These are phyloP conservation scores for Exophiala viscosa DNA, from an alignment of 2,329 filamentous ascomycete genomes.

Conservation along the genomic window DNA sequence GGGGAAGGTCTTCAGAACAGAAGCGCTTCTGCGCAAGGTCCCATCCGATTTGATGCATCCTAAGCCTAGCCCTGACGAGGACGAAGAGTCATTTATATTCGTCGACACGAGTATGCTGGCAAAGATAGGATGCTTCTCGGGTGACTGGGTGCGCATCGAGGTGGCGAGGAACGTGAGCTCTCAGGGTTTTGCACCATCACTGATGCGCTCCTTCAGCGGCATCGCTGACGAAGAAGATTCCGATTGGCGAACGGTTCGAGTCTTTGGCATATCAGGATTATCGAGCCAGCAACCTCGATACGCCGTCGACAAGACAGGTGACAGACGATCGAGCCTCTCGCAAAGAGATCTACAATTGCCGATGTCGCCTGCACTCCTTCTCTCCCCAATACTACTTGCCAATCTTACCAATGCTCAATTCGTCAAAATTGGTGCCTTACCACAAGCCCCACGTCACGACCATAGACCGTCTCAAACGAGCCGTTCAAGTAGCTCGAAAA, in stretches of 20 bases:
- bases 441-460: slow-evolving; percentile 27
- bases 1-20: slow-evolving; percentile 78
- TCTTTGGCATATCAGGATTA: slow-evolving; percentile 77
- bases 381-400: slow-evolving; percentile 80
- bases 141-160: slow-evolving; percentile 91
- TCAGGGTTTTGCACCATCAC: slow-evolving; percentile 31
- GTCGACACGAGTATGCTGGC: slow-evolving; percentile 83
- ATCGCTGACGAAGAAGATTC: slow-evolving; percentile 50
- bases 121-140: slow-evolving; percentile 92
- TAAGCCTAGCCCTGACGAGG: slow-evolving; percentile 77
- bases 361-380: slow-evolving; percentile 62
- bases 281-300: slow-evolving; percentile 54
- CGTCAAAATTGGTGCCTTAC: slow-evolving; percentile 67
- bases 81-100: slow-evolving; percentile 80
- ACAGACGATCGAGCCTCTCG: slow-evolving; percentile 54
- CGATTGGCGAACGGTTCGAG: slow-evolving; percentile 82
- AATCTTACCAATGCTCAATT: slow-evolving; percentile 79
- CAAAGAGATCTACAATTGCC: slow-evolving; percentile 41
- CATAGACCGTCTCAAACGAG: slow-evolving; percentile 14
- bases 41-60: slow-evolving; percentile 79
- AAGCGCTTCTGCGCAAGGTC: slow-evolving; percentile 69
- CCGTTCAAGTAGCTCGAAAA: slow-evolving; percentile 32
- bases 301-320: slow-evolving; percentile 48
- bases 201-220: slow-evolving; percentile 13
- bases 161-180: slow-evolving; percentile 61